A percentile compares a stretch with the other conserved stretches of the same genome.
Conservation (phyloP, 345 rosid species). For the Zanthoxylum bungeanum region DNA sequence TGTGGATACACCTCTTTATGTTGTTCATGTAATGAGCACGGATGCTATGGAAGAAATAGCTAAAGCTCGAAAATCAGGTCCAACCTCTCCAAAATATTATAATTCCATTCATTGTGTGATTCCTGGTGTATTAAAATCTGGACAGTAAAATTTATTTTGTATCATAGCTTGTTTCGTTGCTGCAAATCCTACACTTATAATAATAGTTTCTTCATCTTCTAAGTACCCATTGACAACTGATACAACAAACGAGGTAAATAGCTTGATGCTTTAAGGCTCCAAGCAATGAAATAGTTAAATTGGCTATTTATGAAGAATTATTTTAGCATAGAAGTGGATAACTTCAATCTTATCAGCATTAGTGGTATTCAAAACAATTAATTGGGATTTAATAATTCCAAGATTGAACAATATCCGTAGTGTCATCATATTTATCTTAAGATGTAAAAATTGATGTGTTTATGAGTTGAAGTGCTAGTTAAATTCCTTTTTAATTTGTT, state of each 20-base stretch:
- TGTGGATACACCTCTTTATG: constrained; percentile 91
- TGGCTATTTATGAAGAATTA: not conserved
- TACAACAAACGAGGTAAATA: not conserved
- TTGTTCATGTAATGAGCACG: constrained; percentile 98
- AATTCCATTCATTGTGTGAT: constrained; percentile 1
- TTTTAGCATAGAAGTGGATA: not conserved
- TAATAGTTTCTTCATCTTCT: not conserved
- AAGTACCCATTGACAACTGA: not conserved
- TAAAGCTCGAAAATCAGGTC: constrained; percentile 90
- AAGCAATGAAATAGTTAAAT: not conserved
- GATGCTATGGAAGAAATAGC: constrained; percentile 99
- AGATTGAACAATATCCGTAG: not conserved
- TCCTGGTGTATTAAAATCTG: not conserved
- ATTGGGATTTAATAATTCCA: not conserved
- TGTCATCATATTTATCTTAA: not conserved
- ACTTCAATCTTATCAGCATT: not conserved
- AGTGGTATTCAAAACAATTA: not conserved
- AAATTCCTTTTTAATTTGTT: not conserved
- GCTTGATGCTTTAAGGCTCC: not conserved
- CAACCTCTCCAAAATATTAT: not conserved
- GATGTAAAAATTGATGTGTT: not conserved
- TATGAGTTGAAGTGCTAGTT: not conserved
- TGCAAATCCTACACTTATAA: not conserved
- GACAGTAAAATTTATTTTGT: not conserved
- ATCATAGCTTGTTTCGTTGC: not conserved